Evolutionary conservation across 2,329 filamentous ascomycete species (phyloP).

Genomic region (Trichoderma sp.): DNA sequence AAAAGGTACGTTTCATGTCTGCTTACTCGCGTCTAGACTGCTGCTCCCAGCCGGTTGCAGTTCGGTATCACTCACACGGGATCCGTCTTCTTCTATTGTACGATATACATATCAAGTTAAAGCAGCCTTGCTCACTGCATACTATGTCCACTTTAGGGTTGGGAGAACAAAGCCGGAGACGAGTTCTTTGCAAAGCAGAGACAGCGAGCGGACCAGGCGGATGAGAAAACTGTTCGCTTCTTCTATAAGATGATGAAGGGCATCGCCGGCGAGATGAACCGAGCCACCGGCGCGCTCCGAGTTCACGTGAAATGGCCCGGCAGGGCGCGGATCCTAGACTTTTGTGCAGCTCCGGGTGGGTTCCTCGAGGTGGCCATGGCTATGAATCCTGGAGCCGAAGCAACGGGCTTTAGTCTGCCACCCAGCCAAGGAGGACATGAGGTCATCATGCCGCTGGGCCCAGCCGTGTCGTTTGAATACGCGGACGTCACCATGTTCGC

Average conservation of each 20-base stretch:
- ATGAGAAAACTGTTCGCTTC: constrained; percentile 23
- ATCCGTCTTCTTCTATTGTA: no score
- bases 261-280: constrained; percentile 19
- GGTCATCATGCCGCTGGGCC: constrained; percentile 36
- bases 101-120: no score
- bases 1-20: constrained; percentile 8
- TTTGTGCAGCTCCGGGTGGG: constrained; percentile 60
- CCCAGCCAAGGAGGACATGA: constrained; percentile 45
- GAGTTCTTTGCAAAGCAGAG: constrained; percentile 45
- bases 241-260: constrained; percentile 32
- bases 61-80: background rate
- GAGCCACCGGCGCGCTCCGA: constrained; percentile 35
- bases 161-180: constrained; percentile 49
- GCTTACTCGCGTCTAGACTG: background rate
- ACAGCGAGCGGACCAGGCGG: constrained; percentile 32
- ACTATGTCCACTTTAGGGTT: constrained; percentile 43
- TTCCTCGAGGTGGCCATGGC: constrained; percentile 47
- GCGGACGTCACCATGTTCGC: constrained; percentile 57
- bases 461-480: constrained; percentile 32
- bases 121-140: background rate
- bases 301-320: constrained; percentile 25
- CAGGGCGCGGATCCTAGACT: constrained; percentile 50
- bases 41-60: background rate
- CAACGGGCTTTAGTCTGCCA: constrained; percentile 48
- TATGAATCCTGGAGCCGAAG: constrained; percentile 40